phyloP scores from a whole-genome alignment of 306 rosid species.

The Cucumis melo region DNA sequence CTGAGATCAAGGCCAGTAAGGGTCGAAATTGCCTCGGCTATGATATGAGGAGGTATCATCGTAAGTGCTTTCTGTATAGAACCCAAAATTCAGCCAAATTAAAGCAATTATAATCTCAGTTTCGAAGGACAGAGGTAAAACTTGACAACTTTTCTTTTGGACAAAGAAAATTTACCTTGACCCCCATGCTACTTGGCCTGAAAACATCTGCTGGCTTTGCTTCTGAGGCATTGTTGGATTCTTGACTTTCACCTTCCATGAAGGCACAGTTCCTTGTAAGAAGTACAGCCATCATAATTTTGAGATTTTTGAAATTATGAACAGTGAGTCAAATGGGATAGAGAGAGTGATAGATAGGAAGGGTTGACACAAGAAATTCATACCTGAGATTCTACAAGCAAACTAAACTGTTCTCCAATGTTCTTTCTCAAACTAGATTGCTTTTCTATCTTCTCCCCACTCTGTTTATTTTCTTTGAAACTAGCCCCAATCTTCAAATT shows the following conservation, averaged over 20 bases:
- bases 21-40: slow-evolving; percentile 46
- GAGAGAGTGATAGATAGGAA: background rate
- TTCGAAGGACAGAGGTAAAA: background rate
- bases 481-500: slow-evolving; percentile 2
- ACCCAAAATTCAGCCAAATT: slow-evolving; percentile 3
- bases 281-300: background rate
- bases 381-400: slow-evolving; percentile 44
- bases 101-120: background rate
- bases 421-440: slow-evolving; percentile 48
- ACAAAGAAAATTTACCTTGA: slow-evolving; percentile 38
- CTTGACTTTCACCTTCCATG: slow-evolving; percentile 34
- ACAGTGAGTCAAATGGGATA: background rate
- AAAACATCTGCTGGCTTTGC: slow-evolving; percentile 40
- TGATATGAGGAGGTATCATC: slow-evolving; percentile 34
- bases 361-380: slow-evolving; percentile 1
- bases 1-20: slow-evolving; percentile 58
- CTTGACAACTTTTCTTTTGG: background rate
- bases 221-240: slow-evolving; percentile 23
- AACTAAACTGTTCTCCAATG: slow-evolving; percentile 27
- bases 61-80: slow-evolving; percentile 33
- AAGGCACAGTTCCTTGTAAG: slow-evolving; percentile 20
- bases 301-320: background rate
- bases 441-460: slow-evolving; percentile 49
- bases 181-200: slow-evolving; percentile 70
- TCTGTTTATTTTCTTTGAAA: slow-evolving; percentile 16